phyloP scores from a whole-genome alignment of 1,139 yeast species.

The Debaryomyces nepalensis region DNA sequence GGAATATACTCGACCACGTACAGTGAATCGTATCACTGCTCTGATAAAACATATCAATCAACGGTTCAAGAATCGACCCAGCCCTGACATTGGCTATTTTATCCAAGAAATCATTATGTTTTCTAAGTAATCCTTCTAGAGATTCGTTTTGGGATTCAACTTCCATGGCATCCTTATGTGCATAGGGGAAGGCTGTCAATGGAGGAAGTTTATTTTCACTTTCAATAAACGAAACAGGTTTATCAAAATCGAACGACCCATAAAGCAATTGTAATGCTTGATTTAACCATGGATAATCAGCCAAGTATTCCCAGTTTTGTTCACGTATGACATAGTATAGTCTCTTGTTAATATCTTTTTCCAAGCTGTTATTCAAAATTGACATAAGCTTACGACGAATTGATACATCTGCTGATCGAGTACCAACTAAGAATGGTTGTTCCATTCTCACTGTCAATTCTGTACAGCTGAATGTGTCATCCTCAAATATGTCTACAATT shows the following conservation, averaged over 20 bases:
- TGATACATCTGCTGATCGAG: constrained; percentile 76
- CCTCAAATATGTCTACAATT: constrained; percentile 86
- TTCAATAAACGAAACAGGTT: constrained; percentile 47
- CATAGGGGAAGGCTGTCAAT: constrained; percentile 51
- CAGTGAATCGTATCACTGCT: constrained; percentile 78
- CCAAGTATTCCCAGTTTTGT: constrained; percentile 95
- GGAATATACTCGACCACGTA: constrained; percentile 88
- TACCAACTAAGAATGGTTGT: constrained; percentile 94
- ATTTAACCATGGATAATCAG: constrained; percentile 93
- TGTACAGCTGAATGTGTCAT: constrained; percentile 75
- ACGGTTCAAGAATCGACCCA: constrained; percentile 65
- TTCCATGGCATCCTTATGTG: constrained; percentile 29
- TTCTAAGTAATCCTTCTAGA: constrained; percentile 43
- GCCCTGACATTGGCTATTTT: constrained; percentile 53
- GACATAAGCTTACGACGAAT: constrained; percentile 81
- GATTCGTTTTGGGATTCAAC: constrained; percentile 28
- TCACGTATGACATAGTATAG: constrained; percentile 84
- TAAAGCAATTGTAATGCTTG: constrained; percentile 89
- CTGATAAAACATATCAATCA: constrained; percentile 81
- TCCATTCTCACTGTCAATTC: constrained; percentile 96
- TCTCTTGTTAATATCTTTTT: constrained; percentile 77
- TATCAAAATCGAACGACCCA: constrained; percentile 69
- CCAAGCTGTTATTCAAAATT: constrained; percentile 79
- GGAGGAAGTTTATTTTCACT: constrained; percentile 62
- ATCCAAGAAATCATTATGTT: constrained; percentile 58